These are phyloP conservation scores for Phyllostachys edulis DNA, from an alignment of 176 grass and related monocot species.

Conservation along the genomic window DNA sequence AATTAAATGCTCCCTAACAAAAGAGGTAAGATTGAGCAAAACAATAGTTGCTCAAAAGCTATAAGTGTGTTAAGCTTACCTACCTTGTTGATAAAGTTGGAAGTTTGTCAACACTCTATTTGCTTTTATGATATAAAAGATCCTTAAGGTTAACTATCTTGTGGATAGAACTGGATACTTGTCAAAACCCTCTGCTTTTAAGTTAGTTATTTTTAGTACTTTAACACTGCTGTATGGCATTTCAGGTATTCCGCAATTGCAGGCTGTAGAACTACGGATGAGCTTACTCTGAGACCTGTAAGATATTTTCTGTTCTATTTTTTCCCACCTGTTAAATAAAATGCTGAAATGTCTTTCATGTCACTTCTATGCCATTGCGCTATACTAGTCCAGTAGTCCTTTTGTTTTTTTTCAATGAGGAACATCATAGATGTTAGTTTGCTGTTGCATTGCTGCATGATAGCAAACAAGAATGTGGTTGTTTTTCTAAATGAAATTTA, in stretches of 20 bases:
- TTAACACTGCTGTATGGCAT: too few relatives aligned
- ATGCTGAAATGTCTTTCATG: slow-evolving; percentile 20
- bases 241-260: slow-evolving; percentile 89
- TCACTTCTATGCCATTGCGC: not conserved
- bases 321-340: slow-evolving; percentile 32
- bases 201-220: too few relatives aligned
- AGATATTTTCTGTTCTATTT: slow-evolving; percentile 18
- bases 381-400: not conserved
- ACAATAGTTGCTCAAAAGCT: too few relatives aligned
- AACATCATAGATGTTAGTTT: not conserved
- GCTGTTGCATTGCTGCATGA: slow-evolving; percentile 10
- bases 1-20: too few relatives aligned
- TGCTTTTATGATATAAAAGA: too few relatives aligned
- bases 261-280: slow-evolving; percentile 61
- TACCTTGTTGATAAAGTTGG: too few relatives aligned
- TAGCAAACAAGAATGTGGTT: not conserved
- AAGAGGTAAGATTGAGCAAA: too few relatives aligned
- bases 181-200: too few relatives aligned
- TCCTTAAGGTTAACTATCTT: too few relatives aligned
- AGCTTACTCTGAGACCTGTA: slow-evolving; percentile 71
- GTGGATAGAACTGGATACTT: too few relatives aligned
- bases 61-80: too few relatives aligned
- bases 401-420: not conserved
- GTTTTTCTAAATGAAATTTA: not conserved
- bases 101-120: too few relatives aligned